phyloP scores from a whole-genome alignment of 352 stramenopile species.

The Phytophthora capsici region DNA sequence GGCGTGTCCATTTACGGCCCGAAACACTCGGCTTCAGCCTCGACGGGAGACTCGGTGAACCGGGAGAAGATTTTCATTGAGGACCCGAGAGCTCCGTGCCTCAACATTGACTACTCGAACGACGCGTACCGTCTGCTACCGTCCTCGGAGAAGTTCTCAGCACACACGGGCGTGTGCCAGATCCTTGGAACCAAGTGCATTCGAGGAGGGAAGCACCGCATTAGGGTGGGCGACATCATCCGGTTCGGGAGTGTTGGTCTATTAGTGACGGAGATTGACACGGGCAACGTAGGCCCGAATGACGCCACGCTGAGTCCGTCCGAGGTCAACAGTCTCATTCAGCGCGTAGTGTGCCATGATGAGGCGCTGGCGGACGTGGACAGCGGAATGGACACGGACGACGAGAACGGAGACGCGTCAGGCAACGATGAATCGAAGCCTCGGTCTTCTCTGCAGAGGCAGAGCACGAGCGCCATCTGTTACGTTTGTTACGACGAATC shows the following conservation, averaged over 20 bases:
- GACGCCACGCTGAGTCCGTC: slow-evolving; percentile 75
- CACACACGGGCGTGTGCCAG: slow-evolving; percentile 87
- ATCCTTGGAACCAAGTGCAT: slow-evolving; percentile 90
- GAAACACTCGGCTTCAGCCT: slow-evolving; percentile 67
- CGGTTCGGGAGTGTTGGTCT: slow-evolving; percentile 85
- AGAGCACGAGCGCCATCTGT: slow-evolving; percentile 85
- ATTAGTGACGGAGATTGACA: slow-evolving; percentile 88
- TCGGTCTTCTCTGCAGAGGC: slow-evolving; percentile 67
- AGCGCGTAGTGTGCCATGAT: slow-evolving; percentile 84
- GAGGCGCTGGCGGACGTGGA: slow-evolving; percentile 80
- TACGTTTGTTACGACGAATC: slow-evolving; percentile 91
- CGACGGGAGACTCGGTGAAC: slow-evolving; percentile 25
- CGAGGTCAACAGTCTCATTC: slow-evolving; percentile 83
- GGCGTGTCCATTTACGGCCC: slow-evolving; percentile 89
- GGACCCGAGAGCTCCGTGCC: slow-evolving; percentile 79
- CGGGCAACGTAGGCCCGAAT: slow-evolving; percentile 65
- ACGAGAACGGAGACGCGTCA: slow-evolving; percentile 82
- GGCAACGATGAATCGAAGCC: slow-evolving; percentile 88
- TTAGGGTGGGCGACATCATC: slow-evolving; percentile 87
- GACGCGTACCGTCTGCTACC: slow-evolving; percentile 86
- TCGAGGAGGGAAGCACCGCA: slow-evolving; percentile 80
- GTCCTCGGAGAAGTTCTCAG: slow-evolving; percentile 87
- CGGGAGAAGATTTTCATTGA: slow-evolving; percentile 90
- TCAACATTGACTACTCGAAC: slow-evolving; percentile 90
- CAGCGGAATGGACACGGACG: slow-evolving; percentile 86